Base-by-base conservation (phyloP, 768 basidiomycete genomes). In the Pleurotus tuber-regium region DNA sequence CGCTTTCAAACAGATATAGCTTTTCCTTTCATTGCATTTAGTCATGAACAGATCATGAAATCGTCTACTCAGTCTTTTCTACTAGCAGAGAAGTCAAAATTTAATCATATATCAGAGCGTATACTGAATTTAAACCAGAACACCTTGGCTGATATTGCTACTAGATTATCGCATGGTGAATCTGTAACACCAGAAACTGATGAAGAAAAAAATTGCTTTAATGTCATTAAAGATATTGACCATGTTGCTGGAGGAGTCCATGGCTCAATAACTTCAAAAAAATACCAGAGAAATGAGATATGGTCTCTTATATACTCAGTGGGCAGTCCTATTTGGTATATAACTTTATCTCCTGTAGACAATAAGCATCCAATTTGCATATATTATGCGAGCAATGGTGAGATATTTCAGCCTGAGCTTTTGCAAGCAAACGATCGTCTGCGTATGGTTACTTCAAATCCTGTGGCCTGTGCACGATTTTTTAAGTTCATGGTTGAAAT, bases 161-260 rank as follows among this genome's bases (percentile, higher is more conserved):
- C 55, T 7, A 11, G 62, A 3, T 52, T 70, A 48, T 11, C 44
- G 11, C 51, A 57, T 1, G 66, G 65, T 2, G 63, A 68, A 43
- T 35, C 52, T 19, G 57, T 68, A 0, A 57, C 52, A 33, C 65
- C 64, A 4, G 47, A 54, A 18, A 68, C 61, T 2, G 63, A 68
- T 1, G 62, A 30, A 4, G 73, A 76, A 50, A 67, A 66, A 26
- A 25, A 41, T 0, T 74, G 71, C 39, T 75, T 68, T 50, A 43
- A 60, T 1, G 23, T 77, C 0, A 36, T 77, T 0, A 26, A 58
- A 14, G 62, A 72, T 35, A 21, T 76, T 0, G 70, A 77, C 43
- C 59, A 63, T 47, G 59, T 78, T 3, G 64, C 57, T 4, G 65
- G 65, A 0, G 56, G 66, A 11, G 63, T 69, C 0, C 25, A 57